A percentile compares a stretch with the other conserved stretches of the same genome.
Conservation (phyloP, 2,329 filamentous ascomycete species). For the Plectosphaerella plurivora region DNA sequence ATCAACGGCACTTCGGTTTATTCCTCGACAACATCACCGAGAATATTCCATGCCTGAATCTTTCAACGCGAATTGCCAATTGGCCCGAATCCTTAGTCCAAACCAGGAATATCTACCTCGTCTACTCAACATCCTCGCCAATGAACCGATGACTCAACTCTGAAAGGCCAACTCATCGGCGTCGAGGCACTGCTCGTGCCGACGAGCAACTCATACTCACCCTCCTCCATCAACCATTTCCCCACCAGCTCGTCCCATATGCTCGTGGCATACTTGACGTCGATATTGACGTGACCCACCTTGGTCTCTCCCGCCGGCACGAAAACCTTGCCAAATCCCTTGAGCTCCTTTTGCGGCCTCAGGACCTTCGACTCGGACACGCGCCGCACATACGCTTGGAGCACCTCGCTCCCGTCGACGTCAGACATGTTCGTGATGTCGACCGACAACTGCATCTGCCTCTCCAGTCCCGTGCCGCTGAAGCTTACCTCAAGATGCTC, state of each 20-base stretch:
- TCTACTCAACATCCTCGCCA: too few relatives aligned
- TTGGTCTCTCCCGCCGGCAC: constrained; percentile 28
- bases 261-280: neutral
- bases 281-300: constrained; percentile 10
- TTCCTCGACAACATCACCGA: too few relatives aligned
- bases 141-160: too few relatives aligned
- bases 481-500: constrained; percentile 40
- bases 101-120: too few relatives aligned
- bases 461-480: constrained; percentile 31
- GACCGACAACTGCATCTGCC: constrained; percentile 27
- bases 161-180: neutral
- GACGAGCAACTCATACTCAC: neutral
- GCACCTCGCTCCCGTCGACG: constrained; percentile 18
- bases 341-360: constrained; percentile 39
- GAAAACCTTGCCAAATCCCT: constrained; percentile 37
- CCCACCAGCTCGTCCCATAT: neutral
- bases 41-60: too few relatives aligned
- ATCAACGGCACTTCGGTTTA: too few relatives aligned
- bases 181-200: neutral
- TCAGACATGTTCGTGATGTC: constrained; percentile 32
- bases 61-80: too few relatives aligned
- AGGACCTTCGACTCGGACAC: constrained; percentile 38
- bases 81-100: too few relatives aligned
- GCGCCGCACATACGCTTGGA: constrained; percentile 24
- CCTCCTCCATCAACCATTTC: neutral